Evolutionary conservation across 2,329 filamentous ascomycete species (phyloP).

Genomic region (Cladosporium sphaerospermum): DNA sequence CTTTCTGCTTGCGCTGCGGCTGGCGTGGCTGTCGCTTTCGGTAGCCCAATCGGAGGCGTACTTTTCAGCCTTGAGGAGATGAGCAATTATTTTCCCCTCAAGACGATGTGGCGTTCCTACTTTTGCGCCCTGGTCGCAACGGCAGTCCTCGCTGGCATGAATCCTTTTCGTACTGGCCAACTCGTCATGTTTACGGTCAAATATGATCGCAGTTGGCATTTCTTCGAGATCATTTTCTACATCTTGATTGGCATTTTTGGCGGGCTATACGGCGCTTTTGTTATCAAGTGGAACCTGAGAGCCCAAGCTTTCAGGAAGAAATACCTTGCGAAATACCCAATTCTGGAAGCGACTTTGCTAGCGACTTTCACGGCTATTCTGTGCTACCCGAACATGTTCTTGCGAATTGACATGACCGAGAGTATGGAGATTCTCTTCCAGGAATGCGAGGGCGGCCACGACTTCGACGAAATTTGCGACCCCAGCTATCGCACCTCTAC

Average conservation of each 20-base stretch:
- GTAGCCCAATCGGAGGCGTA: slow-evolving; percentile 93
- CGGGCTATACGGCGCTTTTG: slow-evolving; percentile 88
- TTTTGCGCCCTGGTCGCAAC: slow-evolving; percentile 96
- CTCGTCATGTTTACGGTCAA: slow-evolving; percentile 98
- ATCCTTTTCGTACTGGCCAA: slow-evolving; percentile 93
- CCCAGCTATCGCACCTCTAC: slow-evolving; percentile 58
- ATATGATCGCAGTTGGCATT: slow-evolving; percentile 96
- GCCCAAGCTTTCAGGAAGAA: slow-evolving; percentile 91
- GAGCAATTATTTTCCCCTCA: slow-evolving; percentile 91
- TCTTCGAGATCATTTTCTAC: slow-evolving; percentile 92
- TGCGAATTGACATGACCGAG: slow-evolving; percentile 97
- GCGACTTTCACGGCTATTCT: slow-evolving; percentile 79
- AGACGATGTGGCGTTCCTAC: slow-evolving; percentile 96
- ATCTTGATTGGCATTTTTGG: slow-evolving; percentile 87
- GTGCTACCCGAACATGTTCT: slow-evolving; percentile 94
- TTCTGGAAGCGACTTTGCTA: slow-evolving; percentile 78
- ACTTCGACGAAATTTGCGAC: slow-evolving; percentile 87
- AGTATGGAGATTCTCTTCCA: slow-evolving; percentile 97
- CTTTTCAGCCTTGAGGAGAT: slow-evolving; percentile 97
- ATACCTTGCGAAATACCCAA: slow-evolving; percentile 75
- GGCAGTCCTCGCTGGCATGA: slow-evolving; percentile 88
- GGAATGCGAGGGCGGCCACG: slow-evolving; percentile 83
- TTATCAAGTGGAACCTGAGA: slow-evolving; percentile 95
- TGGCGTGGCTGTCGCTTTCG: slow-evolving; percentile 93
- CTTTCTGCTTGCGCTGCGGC: slow-evolving; percentile 90